Base-by-base conservation (phyloP, 2,329 filamentous ascomycete species). In the Verticillium nubilum region DNA sequence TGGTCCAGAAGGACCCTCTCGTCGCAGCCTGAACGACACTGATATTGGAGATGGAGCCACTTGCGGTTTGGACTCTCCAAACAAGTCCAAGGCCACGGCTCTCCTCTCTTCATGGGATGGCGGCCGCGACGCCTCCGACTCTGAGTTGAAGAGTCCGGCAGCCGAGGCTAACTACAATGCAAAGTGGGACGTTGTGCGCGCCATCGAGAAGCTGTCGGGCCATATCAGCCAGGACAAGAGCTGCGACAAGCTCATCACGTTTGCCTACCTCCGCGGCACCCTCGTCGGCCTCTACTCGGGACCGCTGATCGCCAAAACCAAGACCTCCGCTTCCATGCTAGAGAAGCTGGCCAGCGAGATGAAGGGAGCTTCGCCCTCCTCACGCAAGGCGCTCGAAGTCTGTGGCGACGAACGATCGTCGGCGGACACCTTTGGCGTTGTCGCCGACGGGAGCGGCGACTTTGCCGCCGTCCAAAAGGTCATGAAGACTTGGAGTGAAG, bases 241-340 rank as follows among this genome's bases (percentile, higher is more conserved):
- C 29, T 55, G 53, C n/a, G 53, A 35, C 15, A 33, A 55, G 53
- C 27, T 35, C 28, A 35, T 55, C 27, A 23, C 28, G 7, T 23
- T 55, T 17, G 53, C 53, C 6, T 55, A 55, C n/a, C n/a, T 55
- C 53, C 53, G 53, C n/a, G 53, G 53, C 28, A 55, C 53, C 28
- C 31, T 55, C 28, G 53, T 55, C n/a, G 53, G 53, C 28, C 17
- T 55, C 17, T 55, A 55, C 28, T 12, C 53, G 17, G 53, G 53
- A 28, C 13, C 27, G 17, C 53, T 55, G 19, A 35, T 55, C 28
- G 53, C 31, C 53, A 55, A 54, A 15, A 54, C 25, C 31, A 35
- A 55, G 28, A 35, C 53, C 19, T 23, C 28, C 29, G 53, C 33
- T 9, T 28, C 53, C 17, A 17, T 55, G 53, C 53, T 55, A n/a